phyloP scores from a whole-genome alignment of 2,329 filamentous ascomycete species.

The Pseudodiploospora longispora region DNA sequence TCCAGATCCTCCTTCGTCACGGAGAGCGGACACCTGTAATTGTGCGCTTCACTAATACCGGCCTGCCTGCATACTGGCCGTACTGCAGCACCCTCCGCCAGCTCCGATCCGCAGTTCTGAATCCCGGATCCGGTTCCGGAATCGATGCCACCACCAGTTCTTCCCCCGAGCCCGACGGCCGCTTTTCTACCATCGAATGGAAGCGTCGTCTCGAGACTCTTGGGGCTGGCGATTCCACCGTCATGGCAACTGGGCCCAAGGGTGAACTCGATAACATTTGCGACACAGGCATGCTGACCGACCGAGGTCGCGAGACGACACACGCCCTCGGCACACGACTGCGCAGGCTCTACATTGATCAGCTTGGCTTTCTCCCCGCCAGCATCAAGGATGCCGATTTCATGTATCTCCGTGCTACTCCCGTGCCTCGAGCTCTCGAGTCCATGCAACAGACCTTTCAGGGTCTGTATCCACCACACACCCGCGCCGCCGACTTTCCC shows the following conservation, averaged over 20 bases:
- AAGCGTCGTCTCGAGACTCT: conserved; percentile 78
- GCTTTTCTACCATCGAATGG: conserved; percentile 46
- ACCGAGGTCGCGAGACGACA: conserved; percentile 65
- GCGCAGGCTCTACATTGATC: conserved; percentile 65
- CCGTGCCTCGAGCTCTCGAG: conserved; percentile 67
- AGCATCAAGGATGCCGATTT: conserved; percentile 48
- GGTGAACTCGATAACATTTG: conserved; percentile 76
- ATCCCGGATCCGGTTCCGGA: conserved; percentile 25
- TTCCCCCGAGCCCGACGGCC: conserved; percentile 1
- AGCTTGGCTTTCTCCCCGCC: conserved; percentile 61
- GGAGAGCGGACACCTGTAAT: conserved; percentile 79
- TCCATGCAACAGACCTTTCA: conserved; percentile 68
- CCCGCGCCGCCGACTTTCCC: conserved; percentile 40
- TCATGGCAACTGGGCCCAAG: conserved; percentile 57
- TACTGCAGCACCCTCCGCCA: conserved; percentile 76
- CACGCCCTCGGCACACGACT: conserved; percentile 60
- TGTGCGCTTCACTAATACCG: conserved; percentile 76
- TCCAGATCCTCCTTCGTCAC: conserved; percentile 78
- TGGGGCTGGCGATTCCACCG: conserved; percentile 58
- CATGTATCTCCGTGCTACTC: conserved; percentile 67
- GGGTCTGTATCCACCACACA: conserved; percentile 59
- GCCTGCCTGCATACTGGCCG: conserved; percentile 68
- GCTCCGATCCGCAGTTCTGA: conserved; percentile 48
- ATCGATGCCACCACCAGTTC: conserved; percentile 13
- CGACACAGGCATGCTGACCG: conserved; percentile 68